Evolutionary conservation across 768 basidiomycete genomes (phyloP).

Genomic region (Megacollybia marginata): DNA sequence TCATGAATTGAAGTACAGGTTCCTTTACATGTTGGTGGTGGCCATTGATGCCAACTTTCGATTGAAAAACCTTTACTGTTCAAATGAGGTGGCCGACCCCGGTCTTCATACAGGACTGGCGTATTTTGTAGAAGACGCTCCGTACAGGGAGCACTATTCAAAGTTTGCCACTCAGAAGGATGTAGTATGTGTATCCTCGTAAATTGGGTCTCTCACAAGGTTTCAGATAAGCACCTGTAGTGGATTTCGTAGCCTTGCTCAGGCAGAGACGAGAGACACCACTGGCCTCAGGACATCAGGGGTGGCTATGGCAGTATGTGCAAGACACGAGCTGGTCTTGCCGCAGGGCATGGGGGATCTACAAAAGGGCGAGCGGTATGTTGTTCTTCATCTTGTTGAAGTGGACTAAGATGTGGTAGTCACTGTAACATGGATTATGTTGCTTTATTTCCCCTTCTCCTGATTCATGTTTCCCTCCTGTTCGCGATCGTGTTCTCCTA

Average conservation of each 20-base stretch:
- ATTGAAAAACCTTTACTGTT: constrained; percentile 6
- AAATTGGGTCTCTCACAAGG: not conserved
- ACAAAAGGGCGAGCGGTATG: constrained; percentile 9
- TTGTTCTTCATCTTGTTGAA: not conserved
- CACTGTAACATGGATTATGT: constrained; percentile 10
- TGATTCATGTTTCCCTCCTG: not conserved
- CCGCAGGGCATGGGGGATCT: constrained; percentile 8
- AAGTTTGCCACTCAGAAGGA: constrained; percentile 1
- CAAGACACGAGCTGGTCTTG: constrained; percentile 5
- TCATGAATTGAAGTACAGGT: not conserved
- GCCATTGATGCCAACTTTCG: constrained; percentile 4
- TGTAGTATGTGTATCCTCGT: not conserved
- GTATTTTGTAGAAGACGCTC: constrained; percentile 7
- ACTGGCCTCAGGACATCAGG: constrained; percentile 8
- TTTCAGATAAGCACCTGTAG: constrained; percentile 3
- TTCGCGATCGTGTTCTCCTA: constrained; percentile 6
- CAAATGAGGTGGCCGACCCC: not conserved
- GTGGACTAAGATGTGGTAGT: not conserved
- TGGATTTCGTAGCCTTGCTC: constrained; percentile 3
- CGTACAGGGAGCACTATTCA: not conserved
- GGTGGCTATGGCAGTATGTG: constrained; percentile 9
- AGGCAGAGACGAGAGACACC: not conserved
- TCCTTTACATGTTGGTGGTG: not conserved
- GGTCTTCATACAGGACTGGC: constrained; percentile 3
- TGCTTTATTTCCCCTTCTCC: constrained; percentile 1